phyloP scores from a whole-genome alignment of 306 rosid genomes.

The Quercus engelmannii region DNA sequence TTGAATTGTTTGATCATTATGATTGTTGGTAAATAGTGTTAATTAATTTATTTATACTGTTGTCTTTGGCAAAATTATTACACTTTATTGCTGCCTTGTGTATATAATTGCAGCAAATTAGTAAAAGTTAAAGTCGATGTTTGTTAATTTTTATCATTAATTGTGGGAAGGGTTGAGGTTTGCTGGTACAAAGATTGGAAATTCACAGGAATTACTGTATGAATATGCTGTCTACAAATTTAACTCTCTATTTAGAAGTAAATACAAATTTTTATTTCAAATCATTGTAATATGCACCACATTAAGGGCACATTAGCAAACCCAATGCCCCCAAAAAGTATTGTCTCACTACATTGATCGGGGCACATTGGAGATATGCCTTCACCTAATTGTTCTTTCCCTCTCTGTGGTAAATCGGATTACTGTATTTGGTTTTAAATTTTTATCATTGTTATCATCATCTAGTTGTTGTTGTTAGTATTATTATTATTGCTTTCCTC shows the following conservation, averaged over 20 bases:
- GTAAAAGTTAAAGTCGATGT: conserved; percentile 10
- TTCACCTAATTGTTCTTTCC: conserved; percentile 88
- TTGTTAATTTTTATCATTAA: not conserved
- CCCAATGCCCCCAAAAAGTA: conserved; percentile 40
- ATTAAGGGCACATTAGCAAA: too few species aligned
- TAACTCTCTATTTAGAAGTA: conserved; percentile 3
- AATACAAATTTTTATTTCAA: not conserved
- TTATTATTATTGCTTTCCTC: not conserved
- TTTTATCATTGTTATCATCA: not conserved
- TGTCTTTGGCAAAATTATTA: too few species aligned
- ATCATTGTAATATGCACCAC: too few species aligned
- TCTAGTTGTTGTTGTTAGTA: not conserved
- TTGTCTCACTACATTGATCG: conserved; percentile 80
- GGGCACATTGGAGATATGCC: conserved; percentile 85
- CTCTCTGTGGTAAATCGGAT: conserved; percentile 68
- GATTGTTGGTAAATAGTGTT: not conserved
- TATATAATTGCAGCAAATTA: not conserved
- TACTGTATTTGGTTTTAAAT: conserved; percentile 1
- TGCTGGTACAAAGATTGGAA: conserved; percentile 87
- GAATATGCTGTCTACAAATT: conserved; percentile 62
- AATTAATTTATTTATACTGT: not conserved
- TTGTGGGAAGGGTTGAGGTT: conserved; percentile 68
- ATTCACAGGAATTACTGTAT: conserved; percentile 79
- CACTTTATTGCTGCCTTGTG: not conserved
- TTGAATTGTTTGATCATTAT: not conserved